phyloP scores from a whole-genome alignment of 2,329 filamentous ascomycete species.

The Phaeosphaeria sp. region DNA sequence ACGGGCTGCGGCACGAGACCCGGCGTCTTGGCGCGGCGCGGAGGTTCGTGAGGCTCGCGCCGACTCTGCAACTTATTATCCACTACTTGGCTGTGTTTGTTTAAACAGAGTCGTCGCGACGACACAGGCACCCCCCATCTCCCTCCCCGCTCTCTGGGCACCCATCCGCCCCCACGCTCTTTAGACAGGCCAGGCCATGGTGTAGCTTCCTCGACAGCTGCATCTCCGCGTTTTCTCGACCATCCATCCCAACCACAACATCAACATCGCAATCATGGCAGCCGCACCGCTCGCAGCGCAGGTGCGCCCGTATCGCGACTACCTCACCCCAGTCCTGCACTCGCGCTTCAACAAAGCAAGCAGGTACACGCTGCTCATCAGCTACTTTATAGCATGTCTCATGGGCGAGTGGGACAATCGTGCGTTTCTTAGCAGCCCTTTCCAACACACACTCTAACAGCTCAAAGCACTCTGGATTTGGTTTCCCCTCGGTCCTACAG shows the following conservation, averaged over 20 bases:
- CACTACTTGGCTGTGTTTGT: slow-evolving; percentile 39
- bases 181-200: slow-evolving; percentile 13
- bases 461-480: slow-evolving; percentile 79
- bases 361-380: slow-evolving; percentile 70
- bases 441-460: slow-evolving; percentile 17
- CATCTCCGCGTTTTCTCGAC: slow-evolving; percentile 25
- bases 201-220: not conserved
- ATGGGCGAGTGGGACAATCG: slow-evolving; percentile 70
- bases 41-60: slow-evolving; percentile 13
- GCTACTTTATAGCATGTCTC: slow-evolving; percentile 74
- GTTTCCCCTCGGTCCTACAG: slow-evolving; percentile 80
- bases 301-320: slow-evolving; percentile 80
- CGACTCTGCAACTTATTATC: too few species aligned
- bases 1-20: slow-evolving; percentile 24
- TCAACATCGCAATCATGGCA: slow-evolving; percentile 28
- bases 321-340: slow-evolving; percentile 87
- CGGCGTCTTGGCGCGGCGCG: slow-evolving; percentile 15
- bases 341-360: slow-evolving; percentile 83
- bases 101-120: slow-evolving; percentile 19
- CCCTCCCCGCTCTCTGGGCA: not conserved
- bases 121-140: not conserved
- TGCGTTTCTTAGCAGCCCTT: slow-evolving; percentile 39
- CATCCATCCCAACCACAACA: slow-evolving; percentile 25
- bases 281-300: slow-evolving; percentile 35
- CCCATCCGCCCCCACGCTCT: not conserved